Percentiles rank a stretch among this genome's conserved stretches.
Conservation (phyloP, 495 filamentous ascomycete species). For the Podospora conica region DNA sequence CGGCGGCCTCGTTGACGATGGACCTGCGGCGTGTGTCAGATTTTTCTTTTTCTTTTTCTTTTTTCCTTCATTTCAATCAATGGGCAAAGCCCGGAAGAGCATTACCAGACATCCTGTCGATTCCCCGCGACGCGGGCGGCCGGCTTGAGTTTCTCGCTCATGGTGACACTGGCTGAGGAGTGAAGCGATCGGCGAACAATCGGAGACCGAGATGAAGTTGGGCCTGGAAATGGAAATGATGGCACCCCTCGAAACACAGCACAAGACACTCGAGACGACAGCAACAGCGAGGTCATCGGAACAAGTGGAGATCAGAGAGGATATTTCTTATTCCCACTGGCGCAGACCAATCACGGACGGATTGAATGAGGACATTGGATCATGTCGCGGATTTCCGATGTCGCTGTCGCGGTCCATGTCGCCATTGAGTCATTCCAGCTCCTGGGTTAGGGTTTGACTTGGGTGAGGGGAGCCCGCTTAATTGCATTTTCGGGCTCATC, state of each 20-base stretch:
- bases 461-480: background rate
- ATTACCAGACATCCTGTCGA: constrained; percentile 90
- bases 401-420: background rate
- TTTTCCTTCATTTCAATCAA: background rate
- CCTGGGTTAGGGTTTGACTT: background rate
- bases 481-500: background rate
- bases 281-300: background rate
- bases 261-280: background rate
- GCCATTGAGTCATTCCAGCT: background rate
- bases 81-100: background rate
- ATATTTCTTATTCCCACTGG: background rate
- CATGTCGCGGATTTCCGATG: background rate
- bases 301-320: background rate
- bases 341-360: background rate
- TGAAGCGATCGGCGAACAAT: constrained; percentile 19
- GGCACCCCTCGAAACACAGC: background rate
- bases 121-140: constrained; percentile 73
- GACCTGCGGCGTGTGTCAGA: constrained; percentile 51
- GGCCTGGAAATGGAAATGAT: background rate
- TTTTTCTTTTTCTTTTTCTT: background rate
- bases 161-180: constrained; percentile 11
- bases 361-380: background rate
- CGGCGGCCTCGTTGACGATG: constrained; percentile 87
- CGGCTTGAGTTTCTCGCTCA: constrained; percentile 50
- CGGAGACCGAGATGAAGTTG: background rate